These are phyloP conservation scores for Crataegus laevigata DNA, from an alignment of 306 rosid genomes.

Conservation along the genomic window DNA sequence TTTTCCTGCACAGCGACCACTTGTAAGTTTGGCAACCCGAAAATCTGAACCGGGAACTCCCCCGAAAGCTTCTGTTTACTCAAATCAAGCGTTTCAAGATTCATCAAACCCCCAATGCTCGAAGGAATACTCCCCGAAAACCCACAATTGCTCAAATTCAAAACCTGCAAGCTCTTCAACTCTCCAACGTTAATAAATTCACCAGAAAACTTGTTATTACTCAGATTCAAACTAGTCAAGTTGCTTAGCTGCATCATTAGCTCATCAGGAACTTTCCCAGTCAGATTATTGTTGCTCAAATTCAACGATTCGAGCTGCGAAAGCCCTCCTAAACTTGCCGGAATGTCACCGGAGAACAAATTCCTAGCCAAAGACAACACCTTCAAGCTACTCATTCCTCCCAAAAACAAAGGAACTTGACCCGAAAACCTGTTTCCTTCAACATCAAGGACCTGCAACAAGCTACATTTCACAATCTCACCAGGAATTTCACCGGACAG, in stretches of 20 bases:
- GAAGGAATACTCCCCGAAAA: constrained; percentile 54
- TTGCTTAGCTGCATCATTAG: constrained; percentile 49
- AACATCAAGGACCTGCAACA: constrained; percentile 53
- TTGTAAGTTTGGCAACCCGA: constrained; percentile 63
- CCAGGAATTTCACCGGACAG: constrained; percentile 46
- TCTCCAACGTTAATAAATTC: constrained; percentile 40
- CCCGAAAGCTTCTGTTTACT: constrained; percentile 70
- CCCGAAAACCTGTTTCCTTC: constrained; percentile 49
- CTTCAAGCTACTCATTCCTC: constrained; percentile 31
- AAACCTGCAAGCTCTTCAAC: constrained; percentile 42
- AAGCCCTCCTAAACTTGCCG: constrained; percentile 39
- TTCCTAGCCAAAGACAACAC: constrained; percentile 49
- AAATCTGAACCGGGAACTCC: constrained; percentile 61
- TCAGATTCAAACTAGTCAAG: constrained; percentile 54
- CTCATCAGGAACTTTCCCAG: constrained; percentile 46
- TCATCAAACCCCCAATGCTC: constrained; percentile 57
- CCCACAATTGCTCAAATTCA: constrained; percentile 68
- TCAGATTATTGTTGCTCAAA: constrained; percentile 47
- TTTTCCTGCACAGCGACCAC: constrained; percentile 61
- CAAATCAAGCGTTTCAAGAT: constrained; percentile 58
- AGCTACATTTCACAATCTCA: constrained; percentile 45
- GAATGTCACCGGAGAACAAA: constrained; percentile 45
- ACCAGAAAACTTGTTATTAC: constrained; percentile 57
- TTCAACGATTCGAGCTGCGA: constrained; percentile 46
- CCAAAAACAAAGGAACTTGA: constrained; percentile 44